A percentile compares a stretch with the other conserved stretches of the same genome.
phyloP scores from a whole-genome alignment of 2,329 filamentous ascomycete genomes.

The Tolypocladium guangdongense region DNA sequence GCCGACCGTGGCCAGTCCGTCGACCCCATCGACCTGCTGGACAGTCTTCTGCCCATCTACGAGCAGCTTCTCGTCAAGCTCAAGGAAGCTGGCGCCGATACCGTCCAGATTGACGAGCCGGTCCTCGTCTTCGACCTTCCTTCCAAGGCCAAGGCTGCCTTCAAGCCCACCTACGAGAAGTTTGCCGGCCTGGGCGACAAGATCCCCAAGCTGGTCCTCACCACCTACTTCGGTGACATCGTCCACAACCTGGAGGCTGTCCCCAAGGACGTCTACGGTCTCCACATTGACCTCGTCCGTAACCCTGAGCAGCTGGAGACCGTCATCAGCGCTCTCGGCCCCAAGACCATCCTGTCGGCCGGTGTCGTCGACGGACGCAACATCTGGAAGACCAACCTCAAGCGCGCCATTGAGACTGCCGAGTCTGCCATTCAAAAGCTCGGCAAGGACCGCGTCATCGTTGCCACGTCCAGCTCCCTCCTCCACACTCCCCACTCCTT shows the following conservation, averaged over 20 bases:
- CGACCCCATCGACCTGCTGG: slow-evolving; percentile 84
- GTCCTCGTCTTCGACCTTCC: slow-evolving; percentile 91
- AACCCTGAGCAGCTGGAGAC: slow-evolving; percentile 94
- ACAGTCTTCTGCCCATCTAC: slow-evolving; percentile 90
- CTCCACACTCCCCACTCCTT: slow-evolving; percentile 98
- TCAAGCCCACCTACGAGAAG: slow-evolving; percentile 96
- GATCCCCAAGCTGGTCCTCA: slow-evolving; percentile 79
- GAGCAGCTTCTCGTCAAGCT: slow-evolving; percentile 85
- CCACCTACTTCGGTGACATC: slow-evolving; percentile 98
- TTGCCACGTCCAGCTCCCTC: slow-evolving; percentile 93
- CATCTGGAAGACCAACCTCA: slow-evolving; percentile 99
- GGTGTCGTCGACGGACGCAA: slow-evolving; percentile 98
- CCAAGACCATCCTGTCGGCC: slow-evolving; percentile 82
- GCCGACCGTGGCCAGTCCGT: slow-evolving; percentile 91
- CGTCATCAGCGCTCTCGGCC: slow-evolving; percentile 70
- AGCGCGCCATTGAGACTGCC: slow-evolving; percentile 82
- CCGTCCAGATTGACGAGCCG: slow-evolving; percentile 97
- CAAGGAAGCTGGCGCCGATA: slow-evolving; percentile 91
- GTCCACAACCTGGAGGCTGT: slow-evolving; percentile 96
- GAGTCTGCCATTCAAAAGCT: slow-evolving; percentile 89
- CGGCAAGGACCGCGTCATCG: slow-evolving; percentile 93
- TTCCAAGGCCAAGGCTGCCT: slow-evolving; percentile 83
- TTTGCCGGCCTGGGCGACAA: slow-evolving; percentile 64
- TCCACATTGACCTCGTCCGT: slow-evolving; percentile 94
- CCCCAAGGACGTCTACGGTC: slow-evolving; percentile 65